Evolutionary conservation across 75 land plant genomes (phyloP).

Genomic region (Pinus albicaulis): DNA sequence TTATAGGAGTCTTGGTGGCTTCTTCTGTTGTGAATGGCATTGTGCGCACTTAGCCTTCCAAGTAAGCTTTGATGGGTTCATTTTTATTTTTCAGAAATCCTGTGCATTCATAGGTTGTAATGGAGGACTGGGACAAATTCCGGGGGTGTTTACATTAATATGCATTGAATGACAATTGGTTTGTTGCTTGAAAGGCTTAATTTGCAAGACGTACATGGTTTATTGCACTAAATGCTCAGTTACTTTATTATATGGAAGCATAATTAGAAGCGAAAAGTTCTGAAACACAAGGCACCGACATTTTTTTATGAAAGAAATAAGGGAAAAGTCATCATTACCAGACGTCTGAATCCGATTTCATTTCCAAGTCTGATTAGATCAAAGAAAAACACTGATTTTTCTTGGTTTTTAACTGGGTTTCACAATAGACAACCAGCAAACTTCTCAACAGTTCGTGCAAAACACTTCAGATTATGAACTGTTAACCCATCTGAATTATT

Average conservation of each 20-base stretch:
- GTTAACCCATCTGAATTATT: too few species aligned
- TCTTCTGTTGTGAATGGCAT: constrained; percentile 58
- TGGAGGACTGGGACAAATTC: background rate
- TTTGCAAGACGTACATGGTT: background rate
- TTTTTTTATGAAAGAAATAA: background rate
- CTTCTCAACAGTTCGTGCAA: too few species aligned
- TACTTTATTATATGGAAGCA: background rate
- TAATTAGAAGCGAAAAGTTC: background rate
- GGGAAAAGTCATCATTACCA: background rate
- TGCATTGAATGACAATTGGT: background rate
- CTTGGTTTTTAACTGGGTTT: too few species aligned
- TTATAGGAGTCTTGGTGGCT: constrained; percentile 47
- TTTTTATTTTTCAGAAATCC: background rate
- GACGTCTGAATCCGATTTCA: too few species aligned
- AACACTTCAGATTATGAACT: too few species aligned
- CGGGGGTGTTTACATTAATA: background rate
- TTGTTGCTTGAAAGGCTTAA: background rate
- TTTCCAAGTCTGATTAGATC: too few species aligned
- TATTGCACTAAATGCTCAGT: background rate
- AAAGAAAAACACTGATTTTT: too few species aligned
- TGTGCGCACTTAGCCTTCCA: constrained; percentile 39
- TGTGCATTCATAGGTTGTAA: background rate
- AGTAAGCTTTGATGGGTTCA: constrained; percentile 1
- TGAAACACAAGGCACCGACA: background rate
- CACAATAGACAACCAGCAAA: too few species aligned